Conservation (phyloP, 2,329 filamentous ascomycete species). For the Byssochlamys sp. region DNA sequence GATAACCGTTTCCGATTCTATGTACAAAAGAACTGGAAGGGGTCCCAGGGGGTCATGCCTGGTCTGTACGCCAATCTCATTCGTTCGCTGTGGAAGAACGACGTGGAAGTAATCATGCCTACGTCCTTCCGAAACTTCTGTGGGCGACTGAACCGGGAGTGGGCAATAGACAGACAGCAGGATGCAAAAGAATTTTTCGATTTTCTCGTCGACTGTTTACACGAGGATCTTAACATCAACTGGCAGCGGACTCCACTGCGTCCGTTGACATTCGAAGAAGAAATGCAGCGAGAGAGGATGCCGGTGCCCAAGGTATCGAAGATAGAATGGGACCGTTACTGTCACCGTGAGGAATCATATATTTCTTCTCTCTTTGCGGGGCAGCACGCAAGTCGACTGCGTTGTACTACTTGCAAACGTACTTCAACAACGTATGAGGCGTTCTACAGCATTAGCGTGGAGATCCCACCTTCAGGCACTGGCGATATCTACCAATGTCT, state of each 20-base stretch:
- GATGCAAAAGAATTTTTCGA: conserved; percentile 84
- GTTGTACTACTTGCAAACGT: conserved; percentile 51
- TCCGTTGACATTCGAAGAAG: conserved; percentile 50
- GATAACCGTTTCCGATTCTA: conserved; percentile 51
- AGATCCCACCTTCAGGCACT: conserved; percentile 54
- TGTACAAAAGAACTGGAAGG: conserved; percentile 58
- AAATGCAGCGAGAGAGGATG: conserved; percentile 51
- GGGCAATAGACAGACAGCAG: conserved; percentile 69
- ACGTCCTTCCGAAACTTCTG: conserved; percentile 59
- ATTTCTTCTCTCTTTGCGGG: conserved; percentile 72
- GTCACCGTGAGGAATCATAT: conserved; percentile 61
- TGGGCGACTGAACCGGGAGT: conserved; percentile 53
- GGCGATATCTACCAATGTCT: conserved; percentile 60
- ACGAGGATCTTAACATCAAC: conserved; percentile 72
- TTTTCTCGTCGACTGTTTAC: conserved; percentile 69
- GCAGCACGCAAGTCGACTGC: conserved; percentile 53
- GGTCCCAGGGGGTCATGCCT: conserved; percentile 53
- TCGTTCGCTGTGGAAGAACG: conserved; percentile 53
- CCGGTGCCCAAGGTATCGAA: conserved; percentile 56
- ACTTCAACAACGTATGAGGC: conserved; percentile 60
- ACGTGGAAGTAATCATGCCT: conserved; percentile 43
- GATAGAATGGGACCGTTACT: conserved; percentile 66
- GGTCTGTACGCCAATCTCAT: conserved; percentile 54
- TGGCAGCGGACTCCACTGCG: conserved; percentile 52
- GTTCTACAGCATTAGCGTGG: conserved; percentile 62